Percentiles rank a stretch among this genome's conserved stretches.
These are phyloP conservation scores for Agarophyton chilense DNA, from an alignment of 23 red algal species.

Conservation along the genomic window DNA sequence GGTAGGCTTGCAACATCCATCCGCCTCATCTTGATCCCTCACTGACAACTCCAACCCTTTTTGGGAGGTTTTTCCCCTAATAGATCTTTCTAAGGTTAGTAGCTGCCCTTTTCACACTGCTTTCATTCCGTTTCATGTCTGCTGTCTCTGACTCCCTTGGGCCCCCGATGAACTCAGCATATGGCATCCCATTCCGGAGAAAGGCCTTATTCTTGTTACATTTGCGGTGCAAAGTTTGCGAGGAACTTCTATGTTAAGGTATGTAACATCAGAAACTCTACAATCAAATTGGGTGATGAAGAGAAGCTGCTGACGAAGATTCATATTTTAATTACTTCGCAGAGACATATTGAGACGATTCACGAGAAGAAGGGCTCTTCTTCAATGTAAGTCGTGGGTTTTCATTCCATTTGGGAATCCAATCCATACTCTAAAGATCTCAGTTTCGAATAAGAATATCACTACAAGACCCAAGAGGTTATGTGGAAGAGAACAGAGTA, in stretches of 20 bases:
- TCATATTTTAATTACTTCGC: background rate
- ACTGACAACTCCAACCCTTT: background rate
- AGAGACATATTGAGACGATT: conserved; percentile 48
- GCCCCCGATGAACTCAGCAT: conserved; percentile 16
- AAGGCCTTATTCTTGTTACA: conserved; percentile 47
- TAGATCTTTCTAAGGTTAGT: conserved; percentile 44
- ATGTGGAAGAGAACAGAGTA: too few species aligned
- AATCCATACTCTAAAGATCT: too few species aligned
- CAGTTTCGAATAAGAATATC: too few species aligned
- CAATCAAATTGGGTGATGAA: background rate
- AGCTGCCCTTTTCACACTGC: too few species aligned
- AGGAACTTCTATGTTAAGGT: conserved; percentile 63
- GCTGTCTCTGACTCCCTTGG: too few species aligned
- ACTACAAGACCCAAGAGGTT: too few species aligned
- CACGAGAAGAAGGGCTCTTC: conserved; percentile 27
- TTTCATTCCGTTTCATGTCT: too few species aligned
- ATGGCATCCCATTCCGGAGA: conserved; percentile 48
- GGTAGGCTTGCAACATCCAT: conserved; percentile 43
- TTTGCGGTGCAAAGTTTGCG: conserved; percentile 44
- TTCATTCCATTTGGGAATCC: too few species aligned
- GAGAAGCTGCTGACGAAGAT: background rate
- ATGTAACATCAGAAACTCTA: background rate
- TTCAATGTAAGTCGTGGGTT: background rate
- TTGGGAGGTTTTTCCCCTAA: background rate
- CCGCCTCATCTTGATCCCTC: background rate